These are phyloP conservation scores for Aspergillus indologenus DNA, from an alignment of 495 filamentous ascomycete genomes.

Conservation along the genomic window DNA sequence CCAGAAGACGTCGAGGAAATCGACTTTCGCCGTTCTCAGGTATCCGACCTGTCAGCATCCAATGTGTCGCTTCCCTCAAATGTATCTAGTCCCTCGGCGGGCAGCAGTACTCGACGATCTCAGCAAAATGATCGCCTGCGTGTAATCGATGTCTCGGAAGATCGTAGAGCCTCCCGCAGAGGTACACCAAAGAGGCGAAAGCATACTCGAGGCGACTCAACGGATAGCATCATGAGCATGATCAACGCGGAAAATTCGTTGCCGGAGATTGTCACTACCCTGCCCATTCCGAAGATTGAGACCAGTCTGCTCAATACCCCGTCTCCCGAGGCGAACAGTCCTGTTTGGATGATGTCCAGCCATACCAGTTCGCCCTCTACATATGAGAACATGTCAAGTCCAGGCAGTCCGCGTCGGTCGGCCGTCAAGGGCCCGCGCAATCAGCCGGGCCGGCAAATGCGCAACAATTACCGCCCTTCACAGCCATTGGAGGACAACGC, in stretches of 20 bases:
- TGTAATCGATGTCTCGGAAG: conserved; percentile 17
- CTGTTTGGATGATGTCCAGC: conserved; percentile 31
- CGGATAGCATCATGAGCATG: conserved; percentile 8
- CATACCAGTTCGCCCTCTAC: conserved; percentile 22
- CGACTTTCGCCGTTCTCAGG: conserved; percentile 17
- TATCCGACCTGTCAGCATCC: conserved; percentile 18
- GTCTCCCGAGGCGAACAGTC: conserved; percentile 30
- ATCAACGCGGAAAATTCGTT: conserved; percentile 19
- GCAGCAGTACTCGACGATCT: conserved; percentile 17
- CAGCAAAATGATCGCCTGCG: conserved; percentile 7
- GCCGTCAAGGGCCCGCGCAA: conserved; percentile 39
- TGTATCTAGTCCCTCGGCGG: conserved; percentile 19
- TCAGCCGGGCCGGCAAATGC: conserved; percentile 26
- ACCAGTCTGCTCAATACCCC: conserved; percentile 32
- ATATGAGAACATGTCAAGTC: conserved; percentile 22
- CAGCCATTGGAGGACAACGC: conserved; percentile 18
- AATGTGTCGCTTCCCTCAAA: conserved; percentile 22
- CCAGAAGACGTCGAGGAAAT: conserved; percentile 35
- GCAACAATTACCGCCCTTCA: conserved; percentile 24
- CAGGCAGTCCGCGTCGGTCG: conserved; percentile 37
- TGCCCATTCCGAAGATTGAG: conserved; percentile 20
- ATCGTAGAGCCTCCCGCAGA: conserved; percentile 16
- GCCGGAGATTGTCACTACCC: conserved; percentile 29
- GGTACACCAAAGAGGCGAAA: conserved; percentile 28
- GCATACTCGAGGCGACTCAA: conserved; percentile 15